Conservation (phyloP, 805 yeast species). For the Cyberlindnera euphorbiiphila region DNA sequence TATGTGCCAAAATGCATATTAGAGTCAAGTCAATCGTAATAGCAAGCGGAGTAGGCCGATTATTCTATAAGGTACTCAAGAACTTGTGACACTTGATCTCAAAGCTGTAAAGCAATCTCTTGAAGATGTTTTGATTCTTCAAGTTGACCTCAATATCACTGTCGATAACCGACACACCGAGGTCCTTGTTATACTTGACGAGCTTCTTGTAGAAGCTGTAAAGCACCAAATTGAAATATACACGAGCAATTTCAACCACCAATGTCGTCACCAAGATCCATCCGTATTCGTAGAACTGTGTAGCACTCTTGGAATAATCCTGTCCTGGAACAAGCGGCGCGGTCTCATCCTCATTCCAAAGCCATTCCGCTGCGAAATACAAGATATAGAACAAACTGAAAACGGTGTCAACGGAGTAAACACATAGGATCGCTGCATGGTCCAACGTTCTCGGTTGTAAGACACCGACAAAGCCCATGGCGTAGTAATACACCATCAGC, state of each 20-base stretch:
- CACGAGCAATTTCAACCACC: slow-evolving; percentile 42
- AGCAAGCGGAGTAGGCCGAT: too few species aligned
- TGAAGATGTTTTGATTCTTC: slow-evolving; percentile 30
- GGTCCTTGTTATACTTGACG: slow-evolving; percentile 42
- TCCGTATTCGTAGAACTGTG: slow-evolving; percentile 53
- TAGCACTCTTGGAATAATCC: slow-evolving; percentile 47
- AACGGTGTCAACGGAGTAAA: slow-evolving; percentile 65
- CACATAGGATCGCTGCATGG: slow-evolving; percentile 57
- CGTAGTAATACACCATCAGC: slow-evolving; percentile 57
- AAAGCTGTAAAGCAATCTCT: slow-evolving; percentile 29
- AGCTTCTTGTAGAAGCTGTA: slow-evolving; percentile 58
- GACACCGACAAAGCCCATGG: slow-evolving; percentile 51
- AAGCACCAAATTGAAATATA: slow-evolving; percentile 58
- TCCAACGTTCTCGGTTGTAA: slow-evolving; percentile 54
- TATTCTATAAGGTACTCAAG: too few species aligned
- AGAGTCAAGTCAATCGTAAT: too few species aligned
- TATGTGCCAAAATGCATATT: too few species aligned
- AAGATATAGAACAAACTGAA: slow-evolving; percentile 65
- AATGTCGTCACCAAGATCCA: slow-evolving; percentile 51
- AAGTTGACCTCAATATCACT: slow-evolving; percentile 35
- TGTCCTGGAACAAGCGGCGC: slow-evolving; percentile 23
- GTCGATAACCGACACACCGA: slow-evolving; percentile 30
- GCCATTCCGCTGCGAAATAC: slow-evolving; percentile 77
- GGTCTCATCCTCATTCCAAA: slow-evolving; percentile 42
- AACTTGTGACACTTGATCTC: slow-evolving; percentile 31